Evolutionary conservation across 768 basidiomycete genomes (phyloP).

Genomic region (Leccinum disarticulatum): DNA sequence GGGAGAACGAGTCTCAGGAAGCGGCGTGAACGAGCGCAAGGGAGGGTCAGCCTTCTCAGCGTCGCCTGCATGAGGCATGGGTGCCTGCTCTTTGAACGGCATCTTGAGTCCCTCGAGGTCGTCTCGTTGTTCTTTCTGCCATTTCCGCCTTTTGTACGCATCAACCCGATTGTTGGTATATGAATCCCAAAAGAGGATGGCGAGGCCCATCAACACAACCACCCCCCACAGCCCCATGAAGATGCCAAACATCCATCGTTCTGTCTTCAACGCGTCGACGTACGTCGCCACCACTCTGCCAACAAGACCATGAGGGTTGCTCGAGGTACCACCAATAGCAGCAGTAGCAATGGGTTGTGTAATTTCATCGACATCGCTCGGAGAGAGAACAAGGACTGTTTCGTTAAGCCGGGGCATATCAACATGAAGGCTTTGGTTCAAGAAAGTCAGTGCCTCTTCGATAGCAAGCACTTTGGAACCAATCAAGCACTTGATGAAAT

Average conservation of each 20-base stretch:
- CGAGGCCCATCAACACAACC: slow-evolving; percentile 78
- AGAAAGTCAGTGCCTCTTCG: slow-evolving; percentile 86
- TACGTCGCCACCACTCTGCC: slow-evolving; percentile 74
- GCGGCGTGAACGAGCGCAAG: slow-evolving; percentile 50
- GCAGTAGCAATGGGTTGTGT: slow-evolving; percentile 80
- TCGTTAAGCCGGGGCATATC: slow-evolving; percentile 78
- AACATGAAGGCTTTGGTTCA: slow-evolving; percentile 83
- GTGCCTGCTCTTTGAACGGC: slow-evolving; percentile 20
- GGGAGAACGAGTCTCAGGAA: slow-evolving; percentile 39
- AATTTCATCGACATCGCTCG: slow-evolving; percentile 67
- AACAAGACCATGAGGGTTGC: slow-evolving; percentile 60
- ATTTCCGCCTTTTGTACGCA: slow-evolving; percentile 47
- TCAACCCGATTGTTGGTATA: slow-evolving; percentile 52
- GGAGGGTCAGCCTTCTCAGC: slow-evolving; percentile 30
- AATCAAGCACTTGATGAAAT: slow-evolving; percentile 86
- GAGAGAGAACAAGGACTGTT: slow-evolving; percentile 74
- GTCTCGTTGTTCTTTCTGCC: slow-evolving; percentile 50
- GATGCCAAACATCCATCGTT: slow-evolving; percentile 79
- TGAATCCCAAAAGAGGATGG: slow-evolving; percentile 71
- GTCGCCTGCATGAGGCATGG: slow-evolving; percentile 20
- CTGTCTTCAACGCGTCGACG: slow-evolving; percentile 68
- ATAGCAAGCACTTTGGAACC: slow-evolving; percentile 89
- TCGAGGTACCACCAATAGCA: slow-evolving; percentile 62
- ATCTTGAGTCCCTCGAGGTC: slow-evolving; percentile 45
- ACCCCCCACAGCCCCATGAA: slow-evolving; percentile 84